A percentile compares a stretch with the other conserved stretches of the same genome.
phyloP scores from a whole-genome alignment of 805 yeast species.

The Starmerella vaccinii region DNA sequence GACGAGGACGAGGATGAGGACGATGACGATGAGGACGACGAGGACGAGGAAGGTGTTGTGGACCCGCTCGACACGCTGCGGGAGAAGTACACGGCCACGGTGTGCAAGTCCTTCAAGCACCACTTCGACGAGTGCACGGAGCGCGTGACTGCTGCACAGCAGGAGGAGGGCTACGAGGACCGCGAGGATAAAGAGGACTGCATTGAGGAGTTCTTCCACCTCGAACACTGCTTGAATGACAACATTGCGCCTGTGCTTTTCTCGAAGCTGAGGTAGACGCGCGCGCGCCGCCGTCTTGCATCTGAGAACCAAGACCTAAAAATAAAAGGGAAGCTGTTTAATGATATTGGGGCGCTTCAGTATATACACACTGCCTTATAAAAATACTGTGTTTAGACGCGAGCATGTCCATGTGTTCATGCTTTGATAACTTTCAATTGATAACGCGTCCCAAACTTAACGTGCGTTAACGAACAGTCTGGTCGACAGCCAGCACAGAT shows the following conservation, averaged over 20 bases:
- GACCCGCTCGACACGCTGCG: conserved; percentile 58
- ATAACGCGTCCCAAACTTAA: too few species aligned
- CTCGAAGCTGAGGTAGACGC: conserved; percentile 60
- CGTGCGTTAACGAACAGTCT: too few species aligned
- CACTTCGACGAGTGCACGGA: conserved; percentile 92
- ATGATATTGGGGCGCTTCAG: background rate
- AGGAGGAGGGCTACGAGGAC: conserved; percentile 74
- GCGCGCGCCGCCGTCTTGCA: background rate
- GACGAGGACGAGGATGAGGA: conserved; percentile 38
- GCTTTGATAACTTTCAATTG: too few species aligned
- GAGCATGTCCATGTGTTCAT: too few species aligned
- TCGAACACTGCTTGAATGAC: conserved; percentile 85
- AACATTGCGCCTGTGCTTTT: conserved; percentile 86
- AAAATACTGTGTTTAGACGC: too few species aligned
- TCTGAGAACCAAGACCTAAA: background rate
- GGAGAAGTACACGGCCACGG: conserved; percentile 41
- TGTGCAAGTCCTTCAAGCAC: conserved; percentile 66
- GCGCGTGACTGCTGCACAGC: conserved; percentile 80
- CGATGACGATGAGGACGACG: conserved; percentile 50
- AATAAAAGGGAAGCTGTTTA: background rate
- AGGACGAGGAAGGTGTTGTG: conserved; percentile 57
- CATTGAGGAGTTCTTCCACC: conserved; percentile 95
- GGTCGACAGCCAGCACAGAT: too few species aligned
- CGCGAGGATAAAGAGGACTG: conserved; percentile 88
- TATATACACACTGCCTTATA: background rate